Evolutionary conservation across 495 filamentous ascomycete genomes (phyloP).

Genomic region (Margaritispora aquatica): DNA sequence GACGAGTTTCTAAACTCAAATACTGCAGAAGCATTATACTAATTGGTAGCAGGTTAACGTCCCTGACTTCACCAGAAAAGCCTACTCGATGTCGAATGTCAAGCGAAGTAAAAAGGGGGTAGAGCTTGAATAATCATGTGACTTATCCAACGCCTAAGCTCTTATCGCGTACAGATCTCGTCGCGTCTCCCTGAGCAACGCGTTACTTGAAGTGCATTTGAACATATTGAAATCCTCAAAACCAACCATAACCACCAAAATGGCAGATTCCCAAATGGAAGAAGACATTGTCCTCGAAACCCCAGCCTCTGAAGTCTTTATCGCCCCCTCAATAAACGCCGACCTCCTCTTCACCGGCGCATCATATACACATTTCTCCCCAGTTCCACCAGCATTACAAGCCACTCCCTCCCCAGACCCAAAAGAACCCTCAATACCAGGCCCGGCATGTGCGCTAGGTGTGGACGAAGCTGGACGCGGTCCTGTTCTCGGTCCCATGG

Average conservation of each 20-base stretch:
- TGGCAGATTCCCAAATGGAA: constrained; percentile 38
- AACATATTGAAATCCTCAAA: neutral
- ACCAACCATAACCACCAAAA: constrained; percentile 15
- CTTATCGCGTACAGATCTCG: neutral
- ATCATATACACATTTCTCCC: constrained; percentile 27
- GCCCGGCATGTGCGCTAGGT: constrained; percentile 62
- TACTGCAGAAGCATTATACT: too few relatives aligned
- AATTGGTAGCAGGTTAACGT: too few relatives aligned
- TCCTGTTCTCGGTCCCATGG: constrained; percentile 95
- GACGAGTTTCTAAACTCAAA: too few relatives aligned
- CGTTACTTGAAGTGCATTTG: too few relatives aligned
- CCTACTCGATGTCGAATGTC: too few relatives aligned
- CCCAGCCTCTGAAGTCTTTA: constrained; percentile 54
- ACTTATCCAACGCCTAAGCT: neutral
- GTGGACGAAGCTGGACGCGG: constrained; percentile 95
- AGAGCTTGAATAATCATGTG: neutral
- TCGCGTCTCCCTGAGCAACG: neutral
- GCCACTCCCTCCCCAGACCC: constrained; percentile 37
- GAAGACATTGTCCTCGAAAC: constrained; percentile 47
- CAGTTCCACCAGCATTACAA: constrained; percentile 24
- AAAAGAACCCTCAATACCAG: constrained; percentile 30
- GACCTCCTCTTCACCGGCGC: neutral
- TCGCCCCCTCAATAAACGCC: constrained; percentile 65
- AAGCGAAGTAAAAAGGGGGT: neutral
- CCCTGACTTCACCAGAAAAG: too few relatives aligned